A percentile compares a stretch with the other conserved stretches of the same genome.
phyloP scores from a whole-genome alignment of 1,284 basidiomycete genomes.

The Ganoderma meredithae region DNA sequence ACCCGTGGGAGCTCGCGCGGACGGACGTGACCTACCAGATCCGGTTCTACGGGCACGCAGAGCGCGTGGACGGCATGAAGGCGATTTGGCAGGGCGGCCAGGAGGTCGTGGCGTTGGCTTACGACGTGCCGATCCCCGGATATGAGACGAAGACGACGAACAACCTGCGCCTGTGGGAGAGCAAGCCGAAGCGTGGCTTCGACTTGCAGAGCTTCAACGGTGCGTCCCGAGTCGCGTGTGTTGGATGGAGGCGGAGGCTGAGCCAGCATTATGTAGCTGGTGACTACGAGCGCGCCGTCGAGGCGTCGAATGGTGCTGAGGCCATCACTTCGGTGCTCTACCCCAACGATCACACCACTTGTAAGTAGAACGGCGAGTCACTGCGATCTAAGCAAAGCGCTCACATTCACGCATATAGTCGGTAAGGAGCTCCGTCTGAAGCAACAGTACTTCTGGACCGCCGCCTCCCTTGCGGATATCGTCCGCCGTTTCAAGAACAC shows the following conservation, averaged over 20 bases:
- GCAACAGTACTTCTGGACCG: conserved; percentile 95
- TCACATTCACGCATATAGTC: conserved; percentile 48
- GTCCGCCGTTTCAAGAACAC: conserved; percentile 83
- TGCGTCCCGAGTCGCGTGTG: conserved; percentile 36
- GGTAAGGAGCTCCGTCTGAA: conserved; percentile 93
- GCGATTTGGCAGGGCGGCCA: conserved; percentile 89
- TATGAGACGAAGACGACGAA: conserved; percentile 82
- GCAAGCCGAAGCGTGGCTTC: conserved; percentile 90
- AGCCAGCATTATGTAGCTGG: conserved; percentile 61
- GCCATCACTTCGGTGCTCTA: conserved; percentile 93
- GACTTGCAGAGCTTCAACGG: conserved; percentile 93
- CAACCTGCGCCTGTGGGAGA: conserved; percentile 83
- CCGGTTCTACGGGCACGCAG: conserved; percentile 86
- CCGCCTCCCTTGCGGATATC: conserved; percentile 88
- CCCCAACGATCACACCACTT: conserved; percentile 81
- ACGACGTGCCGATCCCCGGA: conserved; percentile 92
- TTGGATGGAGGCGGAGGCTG: background rate
- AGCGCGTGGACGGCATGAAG: conserved; percentile 68
- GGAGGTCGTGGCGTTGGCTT: conserved; percentile 90
- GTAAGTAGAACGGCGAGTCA: conserved; percentile 47
- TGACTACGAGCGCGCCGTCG: conserved; percentile 88
- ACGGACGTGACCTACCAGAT: conserved; percentile 84
- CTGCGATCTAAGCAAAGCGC: background rate
- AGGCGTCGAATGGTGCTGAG: conserved; percentile 85
- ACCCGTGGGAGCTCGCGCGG: conserved; percentile 90